Evolutionary conservation across 495 filamentous ascomycete genomes (phyloP), one percentile per base, ranked within the genome.

Genomic region (Xylaria longipes): DNA sequence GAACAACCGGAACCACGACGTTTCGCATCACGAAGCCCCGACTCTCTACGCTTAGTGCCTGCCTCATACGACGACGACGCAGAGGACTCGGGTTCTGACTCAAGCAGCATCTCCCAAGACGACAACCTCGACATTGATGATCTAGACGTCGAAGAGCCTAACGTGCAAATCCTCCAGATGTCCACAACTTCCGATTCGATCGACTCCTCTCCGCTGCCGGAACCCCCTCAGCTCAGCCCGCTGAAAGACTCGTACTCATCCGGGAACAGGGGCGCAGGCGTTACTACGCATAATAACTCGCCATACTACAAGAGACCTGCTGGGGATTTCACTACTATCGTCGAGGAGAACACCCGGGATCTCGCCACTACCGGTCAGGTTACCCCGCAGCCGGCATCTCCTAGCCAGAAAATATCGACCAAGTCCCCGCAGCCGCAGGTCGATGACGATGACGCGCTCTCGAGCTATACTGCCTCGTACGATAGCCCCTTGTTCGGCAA

Each of bases 41-140:
- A 78, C 35, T 75, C 76, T 0, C 62, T 84, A 35, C 76, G 79
- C 29, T 70, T 85, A 12, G 74, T 82, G 5, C 77, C 82, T 1
- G 75, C 79, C 27, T 73, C 77, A 0, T 73, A 67, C 20, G 71
- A 77, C 22, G 80, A 78, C 27, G 76, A 69, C 14, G 73, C 78
- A 43, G 75, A 65, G 12, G 78, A 82, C 39, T 80, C 78, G n/a
- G 83, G 82, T 43, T 84, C 84, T 12, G 80, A 80, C 6, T 81
- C 82, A 8, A 85, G 84, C 52, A 85, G 84, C 52, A 87, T 88
- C 52, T 81, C 86, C 54, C 82, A 89, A 62, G 88, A 60, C 33
- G 52, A 89, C 70, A 80, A 84, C 20, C 67, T 85, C n/a, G 83
- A 85, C 15, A 82, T 82, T 1, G 80, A 87, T 56, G 85, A 87